These are phyloP conservation scores for Fonsecaea nubica DNA, from an alignment of 2,329 filamentous ascomycete genomes.

Conservation along the genomic window DNA sequence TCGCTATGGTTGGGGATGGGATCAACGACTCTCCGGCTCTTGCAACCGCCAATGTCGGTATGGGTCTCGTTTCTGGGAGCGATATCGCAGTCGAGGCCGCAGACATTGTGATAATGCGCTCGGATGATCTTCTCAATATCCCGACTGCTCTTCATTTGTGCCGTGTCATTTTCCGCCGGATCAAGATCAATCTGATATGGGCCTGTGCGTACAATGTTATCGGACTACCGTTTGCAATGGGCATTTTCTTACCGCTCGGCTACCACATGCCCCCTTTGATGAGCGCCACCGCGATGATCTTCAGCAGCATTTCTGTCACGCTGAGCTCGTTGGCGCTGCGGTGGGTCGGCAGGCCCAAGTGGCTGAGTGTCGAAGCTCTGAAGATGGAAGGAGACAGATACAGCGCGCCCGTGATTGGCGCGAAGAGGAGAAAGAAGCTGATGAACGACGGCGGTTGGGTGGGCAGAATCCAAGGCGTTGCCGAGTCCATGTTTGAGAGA, in stretches of 20 bases:
- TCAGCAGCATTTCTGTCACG: constrained; percentile 88
- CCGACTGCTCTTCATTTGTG: constrained; percentile 83
- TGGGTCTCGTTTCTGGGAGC: constrained; percentile 89
- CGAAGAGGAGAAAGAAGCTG: constrained; percentile 12
- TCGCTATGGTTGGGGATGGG: constrained; percentile 97
- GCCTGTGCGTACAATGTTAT: constrained; percentile 91
- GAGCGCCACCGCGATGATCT: constrained; percentile 93
- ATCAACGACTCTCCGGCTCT: constrained; percentile 98
- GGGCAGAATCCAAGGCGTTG: neutral
- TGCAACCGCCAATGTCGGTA: constrained; percentile 89
- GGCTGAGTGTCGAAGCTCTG: constrained; percentile 78
- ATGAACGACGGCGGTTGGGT: constrained; percentile 1
- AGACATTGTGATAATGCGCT: constrained; percentile 93
- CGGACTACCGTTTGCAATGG: constrained; percentile 95
- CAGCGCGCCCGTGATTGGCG: constrained; percentile 31
- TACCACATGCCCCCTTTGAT: constrained; percentile 84
- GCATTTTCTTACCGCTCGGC: constrained; percentile 88
- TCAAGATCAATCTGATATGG: constrained; percentile 92
- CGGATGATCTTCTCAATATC: constrained; percentile 90
- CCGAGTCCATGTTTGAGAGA: neutral
- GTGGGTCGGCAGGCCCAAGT: constrained; percentile 81
- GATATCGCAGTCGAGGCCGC: constrained; percentile 98
- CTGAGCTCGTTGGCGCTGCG: constrained; percentile 81
- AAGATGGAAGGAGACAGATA: constrained; percentile 60
- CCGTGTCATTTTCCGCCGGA: constrained; percentile 83